Base-by-base conservation (phyloP, 768 basidiomycete species). In the Boletus rufocinnamomeus region DNA sequence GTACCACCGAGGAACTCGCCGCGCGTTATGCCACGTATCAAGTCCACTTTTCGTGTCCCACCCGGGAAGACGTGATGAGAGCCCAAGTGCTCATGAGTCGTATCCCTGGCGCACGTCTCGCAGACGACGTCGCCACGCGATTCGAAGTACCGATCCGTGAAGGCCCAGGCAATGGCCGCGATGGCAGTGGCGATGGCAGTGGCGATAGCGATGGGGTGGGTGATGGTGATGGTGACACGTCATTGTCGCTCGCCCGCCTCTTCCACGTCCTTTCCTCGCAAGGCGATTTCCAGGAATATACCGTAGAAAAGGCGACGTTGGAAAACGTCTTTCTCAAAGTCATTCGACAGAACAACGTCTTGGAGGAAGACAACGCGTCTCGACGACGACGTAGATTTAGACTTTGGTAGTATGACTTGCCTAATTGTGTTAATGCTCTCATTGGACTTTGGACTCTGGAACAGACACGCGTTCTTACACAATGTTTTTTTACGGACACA, bases 321-420 rank as follows among this genome's bases (percentile, higher is more conserved):
- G 88, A 90, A 70, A 89, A 84, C 59, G 85, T 87, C 17, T 90
- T 90, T 71, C 67, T 89, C 63, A 86, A 87, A 67, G 85, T 88
- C 21, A 86, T 88, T 57, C 73, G 85, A 57, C 82, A 81, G 63
- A 84, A 87, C 53, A 75, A 85, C 63, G 81, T 85, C 3, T 63
- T 71, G 14, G 86, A 88, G 66, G 77, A 80, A 61, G 79, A 80
- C 52, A 64, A 34, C 4, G 9, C 23, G 11, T 46, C 57, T 37
- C 50, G 50, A 28, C 50, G 45, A n/a, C 50, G 56, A 52, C 53
- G 28, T 58, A 27, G 35, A 40, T 51, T 48, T 51, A 53, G 56
- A 62, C 43, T 55, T 38, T 59, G 55, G 49, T 56, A n/a, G 40
- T 21, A n/a, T 3, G 21, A 37, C 34, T 14, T 35, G 13, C 35